Percentiles rank a stretch among this genome's conserved stretches.
These are phyloP conservation scores for Fusarium sp. DNA, from an alignment of 2,329 filamentous ascomycete species.

Conservation along the genomic window DNA sequence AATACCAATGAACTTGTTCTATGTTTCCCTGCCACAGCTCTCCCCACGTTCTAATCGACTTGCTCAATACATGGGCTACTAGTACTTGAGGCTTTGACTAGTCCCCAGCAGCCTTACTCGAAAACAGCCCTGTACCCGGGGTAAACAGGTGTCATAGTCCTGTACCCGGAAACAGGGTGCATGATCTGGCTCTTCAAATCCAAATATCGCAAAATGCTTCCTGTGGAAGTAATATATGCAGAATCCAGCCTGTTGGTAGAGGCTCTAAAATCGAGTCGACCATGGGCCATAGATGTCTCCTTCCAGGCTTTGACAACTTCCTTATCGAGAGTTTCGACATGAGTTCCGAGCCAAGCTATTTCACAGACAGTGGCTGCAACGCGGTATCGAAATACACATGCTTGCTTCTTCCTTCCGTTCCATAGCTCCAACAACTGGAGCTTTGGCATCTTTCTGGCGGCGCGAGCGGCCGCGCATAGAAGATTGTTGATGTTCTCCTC, in stretches of 20 bases:
- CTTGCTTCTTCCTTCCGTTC: not conserved
- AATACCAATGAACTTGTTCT: no score
- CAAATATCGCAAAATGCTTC: not conserved
- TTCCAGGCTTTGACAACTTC: slow-evolving; percentile 5
- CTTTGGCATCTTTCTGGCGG: slow-evolving; percentile 19
- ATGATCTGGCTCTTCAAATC: slow-evolving; percentile 3
- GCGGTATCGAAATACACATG: slow-evolving; percentile 11
- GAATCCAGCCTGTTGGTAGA: not conserved
- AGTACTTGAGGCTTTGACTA: not conserved
- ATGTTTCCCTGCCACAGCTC: no score
- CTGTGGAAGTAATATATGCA: not conserved
- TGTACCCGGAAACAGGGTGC: slow-evolving; percentile 6
- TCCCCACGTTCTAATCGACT: not conserved
- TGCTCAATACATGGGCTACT: not conserved
- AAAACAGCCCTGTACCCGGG: slow-evolving; percentile 4
- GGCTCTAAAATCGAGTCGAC: not conserved
- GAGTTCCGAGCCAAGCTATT: slow-evolving; percentile 10
- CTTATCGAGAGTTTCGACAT: not conserved
- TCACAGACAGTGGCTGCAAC: not conserved
- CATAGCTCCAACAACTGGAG: slow-evolving; percentile 15
- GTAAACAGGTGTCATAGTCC: not conserved
- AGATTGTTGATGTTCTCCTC: not conserved
- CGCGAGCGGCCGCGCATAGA: slow-evolving; percentile 12
- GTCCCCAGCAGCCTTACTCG: not conserved
- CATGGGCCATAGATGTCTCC: not conserved